Evolutionary conservation across 2,329 filamentous ascomycete species (phyloP), one percentile per base, ranked within the genome.

Genomic region (Colletotrichum spinosum): DNA sequence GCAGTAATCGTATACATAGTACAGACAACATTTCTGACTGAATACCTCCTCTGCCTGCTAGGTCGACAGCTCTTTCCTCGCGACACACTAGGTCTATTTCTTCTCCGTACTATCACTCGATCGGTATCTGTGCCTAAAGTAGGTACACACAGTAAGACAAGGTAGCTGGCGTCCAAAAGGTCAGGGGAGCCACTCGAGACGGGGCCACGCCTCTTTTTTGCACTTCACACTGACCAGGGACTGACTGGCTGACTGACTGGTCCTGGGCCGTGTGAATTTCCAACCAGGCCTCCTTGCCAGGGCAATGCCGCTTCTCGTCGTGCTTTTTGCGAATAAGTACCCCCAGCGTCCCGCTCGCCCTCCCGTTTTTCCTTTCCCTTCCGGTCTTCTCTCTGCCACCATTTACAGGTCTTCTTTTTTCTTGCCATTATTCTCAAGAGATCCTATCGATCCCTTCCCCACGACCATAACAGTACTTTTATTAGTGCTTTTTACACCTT

Each of bases 301-400:
- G 62, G 62, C 51, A 65, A 65, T 52, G 62, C 58, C 57, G 60
- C 41, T 39, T 62, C 62, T 62, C 34, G 62, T 65, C 62, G 62
- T 58, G 50, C 62, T 25, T 38, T 51, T 41, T 37, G 39, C 57
- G 15, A 79, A 81, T 81, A 81, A 80, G 79, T 79, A 81, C 75
- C 77, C 74, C 73, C 70, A 75, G 71, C 54, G 54, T 60, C 60
- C 67, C 68, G 57, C 53, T 73, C 65, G 17, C 39, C 51, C 73
- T 77, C 78, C 75, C 74, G 52, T 70, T 60, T 60, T 67, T 61
- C 58, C 60, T 65, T 68, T 70, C 72, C 39, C 48, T 34, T 65
- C 58, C 70, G 69, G 72, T 73, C 73, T 71, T 73, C 71, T 71
- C 74, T 71, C 72, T 71, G 71, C 73, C 72, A 73, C 62, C 62